Evolutionary conservation across 2,329 filamentous ascomycete species (phyloP), one percentile per base, ranked within the genome.

Genomic region (Akanthomyces uredinophilus): DNA sequence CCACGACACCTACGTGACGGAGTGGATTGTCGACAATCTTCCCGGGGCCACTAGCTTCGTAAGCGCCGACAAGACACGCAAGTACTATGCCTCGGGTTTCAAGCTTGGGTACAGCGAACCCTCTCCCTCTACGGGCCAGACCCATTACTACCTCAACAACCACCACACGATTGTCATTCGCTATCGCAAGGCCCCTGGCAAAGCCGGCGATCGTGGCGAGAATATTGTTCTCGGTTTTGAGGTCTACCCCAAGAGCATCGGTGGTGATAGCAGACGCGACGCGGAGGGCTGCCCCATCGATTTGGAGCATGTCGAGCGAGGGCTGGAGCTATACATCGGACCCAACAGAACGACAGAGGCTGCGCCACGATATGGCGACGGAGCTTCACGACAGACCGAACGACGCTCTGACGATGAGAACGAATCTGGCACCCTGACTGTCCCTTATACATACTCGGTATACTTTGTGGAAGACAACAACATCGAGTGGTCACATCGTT

Each of bases 21-120:
- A 96, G 74, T 96, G 92, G 92, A 96, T 96, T 67, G 89, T 95
- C 66, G 92, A 96, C 74, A 96, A 96, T 69, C 81, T 96, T 11
- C 92, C 92, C 1, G 92, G 92, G 7, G 92, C 92, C 41, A 96
- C 92, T 10, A 93, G 88, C 73, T 96, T 96, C 70, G 89, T 95
- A 32, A 94, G 90, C 0, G 88, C 91, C 41, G 92, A 96, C 74
- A 92, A 92, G 77, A 87, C 84, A 52, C 83, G 86, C 69, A 96
- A 93, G 74, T 96, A 96, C 78, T 96, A 96, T 72, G 90, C 91
- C 14, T 87, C 91, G 2, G 92, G 92, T 2, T 96, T 96, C 81
- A 96, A 95, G 76, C 81, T 96, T 62, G 92, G 92, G 7, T 92
- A 90, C 68, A 86, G 86, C 67, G 90, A 93, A 65, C 80, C 82